phyloP scores from a whole-genome alignment of 495 filamentous ascomycete genomes.

The Daldinia decipiens region DNA sequence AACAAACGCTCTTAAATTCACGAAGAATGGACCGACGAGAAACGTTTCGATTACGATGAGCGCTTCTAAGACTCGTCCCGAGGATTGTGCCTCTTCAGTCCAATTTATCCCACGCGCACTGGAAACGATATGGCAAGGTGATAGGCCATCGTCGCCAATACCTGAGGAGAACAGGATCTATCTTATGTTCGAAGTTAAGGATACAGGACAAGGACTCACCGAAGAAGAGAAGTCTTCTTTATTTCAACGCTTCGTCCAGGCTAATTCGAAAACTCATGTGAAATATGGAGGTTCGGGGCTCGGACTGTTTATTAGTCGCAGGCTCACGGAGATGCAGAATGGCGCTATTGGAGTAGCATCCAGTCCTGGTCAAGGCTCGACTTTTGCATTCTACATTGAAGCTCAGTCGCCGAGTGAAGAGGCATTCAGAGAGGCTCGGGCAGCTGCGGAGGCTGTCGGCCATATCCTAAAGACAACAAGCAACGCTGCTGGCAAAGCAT shows the following conservation, averaged over 20 bases:
- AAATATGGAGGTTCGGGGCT: constrained; percentile 86
- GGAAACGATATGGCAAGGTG: constrained; percentile 58
- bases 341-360: constrained; percentile 85
- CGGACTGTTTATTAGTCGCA: constrained; percentile 81
- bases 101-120: constrained; percentile 67
- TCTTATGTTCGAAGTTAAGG: constrained; percentile 78
- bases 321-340: constrained; percentile 81
- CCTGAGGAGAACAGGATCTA: constrained; percentile 69
- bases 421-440: constrained; percentile 33
- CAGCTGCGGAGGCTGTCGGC: constrained; percentile 36
- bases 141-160: constrained; percentile 69
- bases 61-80: constrained; percentile 67
- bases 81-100: constrained; percentile 53
- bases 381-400: constrained; percentile 81
- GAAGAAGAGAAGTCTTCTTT: constrained; percentile 77
- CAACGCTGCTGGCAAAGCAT: constrained; percentile 2
- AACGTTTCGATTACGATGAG: constrained; percentile 76
- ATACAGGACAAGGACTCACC: constrained; percentile 80
- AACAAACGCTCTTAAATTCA: constrained; percentile 86
- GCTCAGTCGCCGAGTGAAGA: constrained; percentile 38
- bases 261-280: constrained; percentile 77
- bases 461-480: constrained; percentile 32
- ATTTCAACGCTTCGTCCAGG: constrained; percentile 85
- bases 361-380: constrained; percentile 75
- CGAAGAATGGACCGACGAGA: constrained; percentile 63